Evolutionary conservation across 768 basidiomycete species (phyloP).

Genomic region (Chalciporus pseudorubinellus): DNA sequence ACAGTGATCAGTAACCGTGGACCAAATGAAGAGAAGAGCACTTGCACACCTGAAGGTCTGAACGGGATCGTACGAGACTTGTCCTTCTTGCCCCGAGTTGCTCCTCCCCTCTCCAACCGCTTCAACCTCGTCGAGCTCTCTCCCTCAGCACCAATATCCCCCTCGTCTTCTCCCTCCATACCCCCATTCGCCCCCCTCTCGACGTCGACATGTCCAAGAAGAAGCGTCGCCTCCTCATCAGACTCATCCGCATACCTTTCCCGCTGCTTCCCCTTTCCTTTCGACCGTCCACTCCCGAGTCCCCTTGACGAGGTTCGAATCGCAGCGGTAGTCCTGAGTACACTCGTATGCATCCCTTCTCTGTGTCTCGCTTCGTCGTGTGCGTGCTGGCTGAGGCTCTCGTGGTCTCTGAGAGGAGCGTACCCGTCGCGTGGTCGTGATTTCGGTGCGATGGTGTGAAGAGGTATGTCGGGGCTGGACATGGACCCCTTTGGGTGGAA

Average conservation of each 20-base stretch:
- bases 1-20: conserved; percentile 3
- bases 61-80: conserved; percentile 79
- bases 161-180: conserved; percentile 37
- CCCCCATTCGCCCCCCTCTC: conserved; percentile 37
- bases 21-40: background rate
- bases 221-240: conserved; percentile 57
- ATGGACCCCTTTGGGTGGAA: conserved; percentile 16
- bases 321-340: conserved; percentile 35
- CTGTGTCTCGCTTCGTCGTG: conserved; percentile 13
- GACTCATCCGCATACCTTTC: conserved; percentile 61
- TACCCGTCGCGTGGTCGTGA: conserved; percentile 46
- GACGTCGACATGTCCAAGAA: conserved; percentile 36
- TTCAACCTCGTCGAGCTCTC: conserved; percentile 26
- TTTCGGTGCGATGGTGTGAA: conserved; percentile 54
- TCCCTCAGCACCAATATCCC: conserved; percentile 34
- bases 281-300: conserved; percentile 14
- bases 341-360: conserved; percentile 30
- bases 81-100: conserved; percentile 45
- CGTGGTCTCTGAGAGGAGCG: conserved; percentile 38
- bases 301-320: conserved; percentile 19
- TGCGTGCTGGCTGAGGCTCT: conserved; percentile 22
- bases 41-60: conserved; percentile 57
- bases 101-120: conserved; percentile 21
- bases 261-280: conserved; percentile 44
- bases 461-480: conserved; percentile 62